phyloP scores from a whole-genome alignment of 176 grass and related monocot species.

The Leersia perrieri region DNA sequence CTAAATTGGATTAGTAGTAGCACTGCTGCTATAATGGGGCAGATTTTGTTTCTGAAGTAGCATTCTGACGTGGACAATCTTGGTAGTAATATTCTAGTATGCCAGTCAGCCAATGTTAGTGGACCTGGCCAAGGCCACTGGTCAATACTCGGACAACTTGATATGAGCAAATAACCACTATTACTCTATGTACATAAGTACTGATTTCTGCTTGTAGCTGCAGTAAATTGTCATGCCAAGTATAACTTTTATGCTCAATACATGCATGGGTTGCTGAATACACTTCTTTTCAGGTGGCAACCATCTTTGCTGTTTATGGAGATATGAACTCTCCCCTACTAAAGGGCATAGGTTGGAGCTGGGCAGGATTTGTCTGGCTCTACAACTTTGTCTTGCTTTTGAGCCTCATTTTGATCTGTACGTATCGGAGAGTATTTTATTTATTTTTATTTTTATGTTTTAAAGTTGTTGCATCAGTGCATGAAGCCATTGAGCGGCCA shows the following conservation, averaged over 20 bases:
- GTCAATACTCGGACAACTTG: not conserved
- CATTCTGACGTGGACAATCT: not conserved
- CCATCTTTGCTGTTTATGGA: slow-evolving; percentile 9
- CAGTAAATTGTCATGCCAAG: not conserved
- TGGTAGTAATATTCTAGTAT: too few relatives aligned
- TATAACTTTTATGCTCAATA: not conserved
- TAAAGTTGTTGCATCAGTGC: not conserved
- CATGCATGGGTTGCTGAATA: not conserved
- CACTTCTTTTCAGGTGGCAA: slow-evolving; percentile 11
- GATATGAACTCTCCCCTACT: not conserved
- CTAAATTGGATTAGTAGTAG: not conserved
- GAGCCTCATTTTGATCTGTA: not conserved
- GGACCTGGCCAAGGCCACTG: not conserved
- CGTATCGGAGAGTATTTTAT: not conserved
- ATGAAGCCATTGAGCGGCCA: not conserved
- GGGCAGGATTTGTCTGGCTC: not conserved
- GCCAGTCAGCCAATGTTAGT: not conserved
- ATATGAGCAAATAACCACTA: not conserved
- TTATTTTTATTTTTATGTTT: not conserved
- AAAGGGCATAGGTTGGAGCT: not conserved
- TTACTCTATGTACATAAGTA: not conserved
- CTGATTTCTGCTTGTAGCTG: not conserved
- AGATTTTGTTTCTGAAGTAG: not conserved
- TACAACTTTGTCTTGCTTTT: not conserved
- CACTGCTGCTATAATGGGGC: not conserved